Conservation (phyloP, 2,329 filamentous ascomycete genomes). For the Epicoccum nigrum region DNA sequence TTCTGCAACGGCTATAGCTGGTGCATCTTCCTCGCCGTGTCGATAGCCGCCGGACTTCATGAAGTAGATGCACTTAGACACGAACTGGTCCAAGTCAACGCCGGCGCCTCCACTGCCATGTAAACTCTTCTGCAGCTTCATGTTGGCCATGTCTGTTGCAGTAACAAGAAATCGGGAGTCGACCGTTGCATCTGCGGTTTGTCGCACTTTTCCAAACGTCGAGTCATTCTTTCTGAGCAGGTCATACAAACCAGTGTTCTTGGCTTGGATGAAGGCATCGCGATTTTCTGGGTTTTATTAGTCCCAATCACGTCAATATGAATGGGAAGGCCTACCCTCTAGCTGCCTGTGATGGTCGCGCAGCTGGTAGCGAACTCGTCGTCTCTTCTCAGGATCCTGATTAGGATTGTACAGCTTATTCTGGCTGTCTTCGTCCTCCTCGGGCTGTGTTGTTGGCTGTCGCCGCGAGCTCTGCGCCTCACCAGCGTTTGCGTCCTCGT, state of each 20-base stretch:
- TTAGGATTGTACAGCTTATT: conserved; percentile 75
- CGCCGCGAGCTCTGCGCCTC: not conserved
- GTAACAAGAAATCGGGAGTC: conserved; percentile 86
- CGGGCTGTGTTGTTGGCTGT: conserved; percentile 11
- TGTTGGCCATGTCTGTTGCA: conserved; percentile 79
- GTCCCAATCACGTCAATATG: not conserved
- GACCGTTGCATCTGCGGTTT: conserved; percentile 88
- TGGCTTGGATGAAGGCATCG: conserved; percentile 71
- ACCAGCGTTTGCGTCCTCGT: conserved; percentile 21
- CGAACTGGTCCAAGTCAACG: conserved; percentile 88
- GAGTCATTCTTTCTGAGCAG: conserved; percentile 71
- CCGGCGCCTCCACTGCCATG: conserved; percentile 75
- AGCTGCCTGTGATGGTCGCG: conserved; percentile 69
- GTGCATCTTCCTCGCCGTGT: conserved; percentile 57
- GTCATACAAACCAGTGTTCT: conserved; percentile 68
- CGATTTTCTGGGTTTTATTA: conserved; percentile 62
- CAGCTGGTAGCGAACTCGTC: conserved; percentile 71
- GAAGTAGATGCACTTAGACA: conserved; percentile 86
- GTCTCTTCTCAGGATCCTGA: conserved; percentile 75
- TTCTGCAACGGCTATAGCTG: conserved; percentile 55
- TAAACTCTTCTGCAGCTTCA: conserved; percentile 75
- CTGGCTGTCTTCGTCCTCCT: conserved; percentile 36
- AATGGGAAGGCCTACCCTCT: conserved; percentile 55
- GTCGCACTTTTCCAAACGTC: conserved; percentile 72
- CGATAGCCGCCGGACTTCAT: conserved; percentile 69